These are phyloP conservation scores for Fusarium subtropicale DNA, from an alignment of 2,329 filamentous ascomycete species.

Conservation along the genomic window DNA sequence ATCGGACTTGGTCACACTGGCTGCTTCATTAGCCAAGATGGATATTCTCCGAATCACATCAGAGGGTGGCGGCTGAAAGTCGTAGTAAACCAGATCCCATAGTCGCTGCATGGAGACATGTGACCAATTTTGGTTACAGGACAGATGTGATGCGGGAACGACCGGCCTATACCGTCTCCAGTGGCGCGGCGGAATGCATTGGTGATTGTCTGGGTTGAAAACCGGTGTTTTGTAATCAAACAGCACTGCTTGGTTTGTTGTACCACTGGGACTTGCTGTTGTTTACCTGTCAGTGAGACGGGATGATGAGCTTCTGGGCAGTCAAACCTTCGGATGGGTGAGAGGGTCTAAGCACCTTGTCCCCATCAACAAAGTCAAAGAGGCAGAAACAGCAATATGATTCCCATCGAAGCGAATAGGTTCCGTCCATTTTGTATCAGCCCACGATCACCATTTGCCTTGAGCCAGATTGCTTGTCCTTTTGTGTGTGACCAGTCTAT, in stretches of 20 bases:
- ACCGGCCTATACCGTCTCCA: neutral
- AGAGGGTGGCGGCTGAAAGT: neutral
- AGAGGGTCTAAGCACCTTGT: neutral
- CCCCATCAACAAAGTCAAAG: conserved; percentile 16
- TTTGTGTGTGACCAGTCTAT: neutral
- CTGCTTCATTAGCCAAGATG: neutral
- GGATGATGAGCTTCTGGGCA: neutral
- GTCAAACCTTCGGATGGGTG: neutral
- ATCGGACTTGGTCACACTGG: neutral
- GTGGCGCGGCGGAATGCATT: conserved; percentile 11
- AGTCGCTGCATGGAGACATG: neutral
- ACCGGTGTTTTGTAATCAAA: conserved; percentile 12
- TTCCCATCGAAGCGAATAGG: neutral
- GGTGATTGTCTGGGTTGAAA: conserved; percentile 9
- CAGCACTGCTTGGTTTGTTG: neutral
- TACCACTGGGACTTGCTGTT: neutral
- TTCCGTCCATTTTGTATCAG: neutral
- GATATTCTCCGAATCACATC: neutral
- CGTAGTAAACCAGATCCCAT: neutral
- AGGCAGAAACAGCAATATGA: conserved; percentile 13
- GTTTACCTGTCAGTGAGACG: neutral
- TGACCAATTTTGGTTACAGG: neutral
- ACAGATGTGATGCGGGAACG: neutral
- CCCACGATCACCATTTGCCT: no score
- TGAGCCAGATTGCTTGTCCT: neutral